Base-by-base conservation (phyloP, 106 monocot genomes). In the Dendrobium officinale region DNA sequence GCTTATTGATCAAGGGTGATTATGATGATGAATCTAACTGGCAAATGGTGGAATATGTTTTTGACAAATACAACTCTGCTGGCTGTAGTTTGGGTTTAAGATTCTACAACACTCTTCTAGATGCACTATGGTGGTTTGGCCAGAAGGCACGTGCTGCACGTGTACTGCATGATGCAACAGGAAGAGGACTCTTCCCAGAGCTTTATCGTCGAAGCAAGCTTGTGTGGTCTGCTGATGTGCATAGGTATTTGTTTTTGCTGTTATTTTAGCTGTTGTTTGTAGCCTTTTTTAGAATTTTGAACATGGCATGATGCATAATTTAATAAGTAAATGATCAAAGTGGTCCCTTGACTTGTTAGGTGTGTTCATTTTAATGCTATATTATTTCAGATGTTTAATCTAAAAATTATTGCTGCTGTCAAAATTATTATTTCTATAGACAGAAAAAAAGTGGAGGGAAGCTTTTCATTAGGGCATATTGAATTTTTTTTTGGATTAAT, bases 31-130 rank as follows among this genome's bases (percentile, higher is more conserved):
- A 88, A 75, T 92, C 95, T 66, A 98, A 98, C 61, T 98, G 98
- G 98, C 94, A 98, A 86, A 98, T 98, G 98, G 98, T 98, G 37
- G 98, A 98, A 80, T 98, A 91, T 83, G 88, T 88, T 22, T 88
- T 98, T 80, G 95, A 95, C 59, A 89, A 83, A 79, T 88, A 90
- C 81, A 92, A 85, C 41, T 84, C 92, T 80, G 86, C 92, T 78
- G 98, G 95, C 40, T 98, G 91, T 87, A 89, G 90, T 72, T 90
- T 85, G 80, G 91, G 92, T 33, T 55, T 91, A 84, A 84, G 89
- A 79, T 89, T 98, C 20, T 93, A 91, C 58, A 95, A 95, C 85
- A 85, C 98, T 58, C 84, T 98, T 79, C 61, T 98, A 64, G 95
- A 98, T 45, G 87, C 87, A 76, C 92, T 98, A 74, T 98, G 98